Base-by-base conservation (phyloP, 805 yeast genomes). In the Dipodascus geniculatus region DNA sequence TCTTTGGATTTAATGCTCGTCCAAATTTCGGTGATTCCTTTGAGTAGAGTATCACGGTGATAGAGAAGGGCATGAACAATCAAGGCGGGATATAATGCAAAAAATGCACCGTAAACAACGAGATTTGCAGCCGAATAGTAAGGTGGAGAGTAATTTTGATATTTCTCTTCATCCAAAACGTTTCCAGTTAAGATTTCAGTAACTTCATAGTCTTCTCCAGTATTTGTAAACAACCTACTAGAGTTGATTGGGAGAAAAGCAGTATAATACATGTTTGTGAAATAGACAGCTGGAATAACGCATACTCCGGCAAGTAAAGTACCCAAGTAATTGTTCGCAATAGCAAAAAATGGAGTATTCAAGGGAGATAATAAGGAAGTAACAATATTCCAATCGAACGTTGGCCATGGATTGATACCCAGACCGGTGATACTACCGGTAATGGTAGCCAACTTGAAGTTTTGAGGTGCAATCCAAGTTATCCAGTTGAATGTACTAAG, bases 401-500 rank as follows among this genome's bases (percentile, higher is more conserved):
- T 64, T 22, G 76, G 63, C 22, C 70, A 57, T 8, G 77, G 77
- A 56, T 73, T 73, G 47, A 73, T 51, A 1, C 75, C 75, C 52
- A 73, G 59, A 2, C 68, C 68, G 31, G 53, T 23, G 19, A 52
- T 52, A 11, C 78, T 75, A 33, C 91, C 91, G 51, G 83, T 82
- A 44, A 84, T 69, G 51, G 81, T 79, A 58, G 81, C 82, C 3
- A 80, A 75, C 44, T 75, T 71, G 55, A 79, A 77, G 61, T 82
- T 81, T 56, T 80, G 64, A n/a, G 71, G 71, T 1, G 59, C 71
- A 49, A 79, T 79, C 84, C 85, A 80, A 23, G 68, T 73, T 62
- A 78, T 74, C 85, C 85, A 81, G 61, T 74, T 79, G 67, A 86
- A 85, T 58, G 74, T 74, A 1, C 81, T 74, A 51, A 85, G 73